Conservation (phyloP, 345 rosid species). For the Pistacia vera region DNA sequence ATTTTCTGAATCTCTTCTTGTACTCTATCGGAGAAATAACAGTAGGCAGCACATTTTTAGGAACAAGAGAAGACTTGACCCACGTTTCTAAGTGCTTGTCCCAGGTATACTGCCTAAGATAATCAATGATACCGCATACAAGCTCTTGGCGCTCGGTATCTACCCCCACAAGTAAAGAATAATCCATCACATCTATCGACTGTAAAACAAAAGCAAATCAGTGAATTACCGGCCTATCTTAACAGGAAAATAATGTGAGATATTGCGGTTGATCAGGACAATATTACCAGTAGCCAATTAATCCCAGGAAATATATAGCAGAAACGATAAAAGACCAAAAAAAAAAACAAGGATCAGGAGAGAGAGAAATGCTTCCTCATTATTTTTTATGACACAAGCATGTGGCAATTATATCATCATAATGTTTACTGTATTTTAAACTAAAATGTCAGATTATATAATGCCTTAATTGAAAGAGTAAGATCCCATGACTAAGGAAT, state of each 20-base stretch:
- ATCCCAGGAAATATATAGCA: no score
- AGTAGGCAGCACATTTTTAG: constrained; percentile 81
- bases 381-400: no score
- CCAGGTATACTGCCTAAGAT: constrained; percentile 96
- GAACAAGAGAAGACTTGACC: constrained; percentile 92
- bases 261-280: no score
- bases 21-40: constrained; percentile 91
- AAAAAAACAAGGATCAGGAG: no score
- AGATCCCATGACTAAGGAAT: neutral
- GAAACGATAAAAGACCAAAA: no score
- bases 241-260: no score
- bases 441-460: neutral
- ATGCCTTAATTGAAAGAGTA: neutral
- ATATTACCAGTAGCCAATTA: no score
- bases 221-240: neutral
- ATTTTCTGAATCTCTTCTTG: constrained; percentile 92
- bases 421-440: no score
- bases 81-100: constrained; percentile 97
- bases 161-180: constrained; percentile 89
- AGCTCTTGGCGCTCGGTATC: constrained; percentile 67
- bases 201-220: constrained; percentile 33
- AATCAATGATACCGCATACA: constrained; percentile 97
- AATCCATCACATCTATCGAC: constrained; percentile 96
- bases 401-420: no score
- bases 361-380: no score